Evolutionary conservation across 768 basidiomycete species (phyloP).

Genomic region (Pleurotus citrinopileatus): DNA sequence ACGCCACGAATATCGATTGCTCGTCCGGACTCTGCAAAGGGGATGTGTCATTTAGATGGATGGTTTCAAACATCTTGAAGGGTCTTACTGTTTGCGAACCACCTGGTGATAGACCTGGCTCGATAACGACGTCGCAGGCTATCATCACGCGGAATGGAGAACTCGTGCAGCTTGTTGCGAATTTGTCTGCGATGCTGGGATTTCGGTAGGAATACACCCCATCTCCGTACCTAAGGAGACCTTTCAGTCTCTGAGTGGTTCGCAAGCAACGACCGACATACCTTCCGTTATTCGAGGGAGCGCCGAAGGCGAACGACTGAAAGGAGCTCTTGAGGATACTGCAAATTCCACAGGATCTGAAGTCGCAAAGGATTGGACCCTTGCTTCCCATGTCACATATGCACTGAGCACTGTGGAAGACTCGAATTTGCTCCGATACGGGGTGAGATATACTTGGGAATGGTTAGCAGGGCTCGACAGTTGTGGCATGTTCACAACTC

Average conservation of each 20-base stretch:
- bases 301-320: conserved; percentile 54
- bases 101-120: conserved; percentile 24
- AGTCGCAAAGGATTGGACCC: conserved; percentile 47
- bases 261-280: conserved; percentile 22
- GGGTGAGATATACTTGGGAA: conserved; percentile 11
- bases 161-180: conserved; percentile 63
- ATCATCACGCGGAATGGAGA: conserved; percentile 68
- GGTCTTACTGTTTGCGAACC: conserved; percentile 14
- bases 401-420: conserved; percentile 63
- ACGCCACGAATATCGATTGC: conserved; percentile 51
- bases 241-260: conserved; percentile 8
- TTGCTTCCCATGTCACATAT: conserved; percentile 67
- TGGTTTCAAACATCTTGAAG: not conserved
- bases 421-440: conserved; percentile 40
- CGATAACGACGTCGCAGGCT: conserved; percentile 53
- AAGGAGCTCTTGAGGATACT: conserved; percentile 56
- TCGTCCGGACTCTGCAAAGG: conserved; percentile 39
- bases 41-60: not conserved
- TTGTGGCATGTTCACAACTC: conserved; percentile 11
- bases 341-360: conserved; percentile 66
- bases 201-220: conserved; percentile 65
- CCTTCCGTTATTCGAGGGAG: conserved; percentile 51
- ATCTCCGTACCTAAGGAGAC: conserved; percentile 46
- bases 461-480: not conserved
- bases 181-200: conserved; percentile 52